Base-by-base conservation (phyloP, 495 filamentous ascomycete genomes). In the Letharia lupina region DNA sequence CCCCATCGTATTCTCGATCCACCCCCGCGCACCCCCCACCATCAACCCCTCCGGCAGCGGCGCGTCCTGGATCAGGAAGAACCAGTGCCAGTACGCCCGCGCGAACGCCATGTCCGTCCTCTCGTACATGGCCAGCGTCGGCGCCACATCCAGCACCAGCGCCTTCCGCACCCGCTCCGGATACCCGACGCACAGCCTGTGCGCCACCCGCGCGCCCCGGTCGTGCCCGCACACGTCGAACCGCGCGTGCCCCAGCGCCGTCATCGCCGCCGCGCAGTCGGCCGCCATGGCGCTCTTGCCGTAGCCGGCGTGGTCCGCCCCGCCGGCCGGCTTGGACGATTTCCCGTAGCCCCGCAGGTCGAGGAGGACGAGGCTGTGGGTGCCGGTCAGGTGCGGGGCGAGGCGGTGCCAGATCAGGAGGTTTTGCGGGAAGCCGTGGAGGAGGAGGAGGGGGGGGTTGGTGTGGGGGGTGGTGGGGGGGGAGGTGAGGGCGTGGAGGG, bases 61-160 rank as follows among this genome's bases (percentile, higher is more conserved):
- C 1, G 65, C 42, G 1, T 59, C 54, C 63, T 80, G 77, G 37
- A 76, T 74, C 18, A 80, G 73, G 65, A 80, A 77, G 50, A 79
- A 79, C 77, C 77, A 80, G 63, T 80, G 77, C 61, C 70, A 80
- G 63, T 79, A 80, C 4, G 67, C 69, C 40, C 63, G 74, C 12
- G 77, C 76, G 40, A 78, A 75, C 0, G 50, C 47, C 42, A 67
- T 52, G 18, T 72, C 63, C 20, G 76, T 76, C 23, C 67, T 47
- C 59, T 68, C 63, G 57, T 70, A 80, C 77, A 78, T 79, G 0
- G 72, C 72, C 12, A 77, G 60, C 13, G 77, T 78, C 15, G 77
- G 77, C 18, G 68, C 69, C 58, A 79, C 78, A 63, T 80, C 77
- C 7, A 79, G 69, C 4, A 80, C 54, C 58, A 79, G 74, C 18